These are phyloP conservation scores for Coriaria nepalensis DNA, from an alignment of 306 rosid species.

Conservation along the genomic window DNA sequence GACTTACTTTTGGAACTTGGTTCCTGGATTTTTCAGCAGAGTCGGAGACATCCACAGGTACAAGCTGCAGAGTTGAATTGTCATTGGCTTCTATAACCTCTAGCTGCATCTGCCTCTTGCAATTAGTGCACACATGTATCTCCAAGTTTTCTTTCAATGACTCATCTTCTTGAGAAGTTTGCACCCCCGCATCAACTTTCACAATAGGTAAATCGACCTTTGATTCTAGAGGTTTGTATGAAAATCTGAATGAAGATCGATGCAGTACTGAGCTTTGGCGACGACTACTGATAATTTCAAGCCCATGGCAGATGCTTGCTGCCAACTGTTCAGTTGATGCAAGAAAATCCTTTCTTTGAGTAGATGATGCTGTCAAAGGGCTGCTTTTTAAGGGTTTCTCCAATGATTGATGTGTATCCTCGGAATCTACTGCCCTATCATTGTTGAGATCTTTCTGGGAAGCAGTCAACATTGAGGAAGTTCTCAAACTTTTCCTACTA, in stretches of 20 bases:
- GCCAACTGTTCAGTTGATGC: conserved; percentile 63
- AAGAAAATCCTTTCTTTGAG: conserved; percentile 33
- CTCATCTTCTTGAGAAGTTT: conserved; percentile 39
- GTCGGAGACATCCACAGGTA: conserved; percentile 50
- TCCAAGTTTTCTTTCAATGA: conserved; percentile 28
- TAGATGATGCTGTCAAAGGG: conserved; percentile 27
- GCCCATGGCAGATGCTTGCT: conserved; percentile 90
- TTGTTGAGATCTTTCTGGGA: conserved; percentile 44
- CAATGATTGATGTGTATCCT: conserved; percentile 18
- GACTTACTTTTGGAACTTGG: conserved; percentile 73
- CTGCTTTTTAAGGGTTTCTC: conserved; percentile 21
- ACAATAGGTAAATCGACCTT: conserved; percentile 30
- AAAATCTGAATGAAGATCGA: conserved; percentile 62
- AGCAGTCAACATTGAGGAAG: conserved; percentile 59
- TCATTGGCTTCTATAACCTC: conserved; percentile 37
- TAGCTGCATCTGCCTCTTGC: conserved; percentile 49
- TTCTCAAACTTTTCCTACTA: conserved; percentile 84
- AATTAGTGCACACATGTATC: conserved; percentile 43
- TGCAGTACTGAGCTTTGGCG: conserved; percentile 54
- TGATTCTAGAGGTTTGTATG: conserved; percentile 54
- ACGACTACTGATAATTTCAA: conserved; percentile 57
- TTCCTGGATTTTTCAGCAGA: conserved; percentile 56
- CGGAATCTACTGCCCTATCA: conserved; percentile 23
- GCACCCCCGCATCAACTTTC: conserved; percentile 68
- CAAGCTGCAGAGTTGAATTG: conserved; percentile 52